Base-by-base conservation (phyloP, 2,329 filamentous ascomycete genomes). In the Penicillium sp. region DNA sequence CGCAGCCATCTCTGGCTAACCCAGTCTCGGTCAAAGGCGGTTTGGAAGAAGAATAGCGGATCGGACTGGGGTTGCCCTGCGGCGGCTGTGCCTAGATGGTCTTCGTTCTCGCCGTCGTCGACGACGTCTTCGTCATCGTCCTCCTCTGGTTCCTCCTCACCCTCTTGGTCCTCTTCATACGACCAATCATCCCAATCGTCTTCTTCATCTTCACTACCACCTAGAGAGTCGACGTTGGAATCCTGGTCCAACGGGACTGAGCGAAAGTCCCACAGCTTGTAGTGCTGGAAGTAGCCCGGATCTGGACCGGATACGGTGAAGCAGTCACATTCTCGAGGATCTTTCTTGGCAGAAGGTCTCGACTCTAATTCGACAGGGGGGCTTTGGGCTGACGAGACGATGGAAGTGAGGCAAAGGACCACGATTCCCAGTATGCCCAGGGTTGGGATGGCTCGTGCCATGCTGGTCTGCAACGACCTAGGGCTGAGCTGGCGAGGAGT, bases 241-340 rank as follows among this genome's bases (percentile, higher is more conserved):
- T 57, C 30, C 62, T 59, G 40, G 25, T 33, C 50, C n/a, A 65
- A 51, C 13, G 61, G 54, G 6, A 74, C 59, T 26, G 65, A 59
- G 17, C 73, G 71, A 48, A 76, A 76, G 56, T 76, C 73, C 61
- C 67, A 76, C 54, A 77, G 70, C 35, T 67, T 68, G 61, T 76
- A 70, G 56, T 75, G 66, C 32, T 71, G 65, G 50, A 77, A 77
- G 56, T 73, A 74, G 5, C 64, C 60, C 13, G 68, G 67, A 7
- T 67, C 59, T 3, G 67, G 50, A 4, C 64, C 63, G 2, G 67
- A 64, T 18, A 75, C 63, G 7, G 69, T 60, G 44, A 74, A 76
- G 58, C 73, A 75, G 38, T 71, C 66, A 47, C 73, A 75, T 30
- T 68, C 56, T 7, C 8, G 16, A 20, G 49, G 36, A 10, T 36